phyloP scores from a whole-genome alignment of 805 yeast species.

The Lachancea thermotolerans region DNA sequence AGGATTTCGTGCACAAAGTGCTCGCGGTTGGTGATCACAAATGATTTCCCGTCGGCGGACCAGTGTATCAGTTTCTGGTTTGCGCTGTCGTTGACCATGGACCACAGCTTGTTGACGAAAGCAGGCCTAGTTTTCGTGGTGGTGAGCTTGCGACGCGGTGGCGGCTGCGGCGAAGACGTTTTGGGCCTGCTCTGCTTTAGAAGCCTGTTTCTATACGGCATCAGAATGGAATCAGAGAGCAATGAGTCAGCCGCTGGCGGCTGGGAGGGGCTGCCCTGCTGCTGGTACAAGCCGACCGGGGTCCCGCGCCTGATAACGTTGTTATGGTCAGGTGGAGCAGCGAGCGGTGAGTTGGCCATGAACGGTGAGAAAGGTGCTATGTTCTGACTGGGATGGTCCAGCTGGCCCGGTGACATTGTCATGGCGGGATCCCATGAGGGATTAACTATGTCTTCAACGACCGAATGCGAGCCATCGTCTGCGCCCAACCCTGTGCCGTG shows the following conservation, averaged over 20 bases:
- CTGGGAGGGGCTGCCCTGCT: constrained; percentile 1
- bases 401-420: constrained; percentile 10
- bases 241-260: constrained; percentile 1
- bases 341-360: constrained; percentile 2
- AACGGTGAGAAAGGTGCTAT: constrained; percentile 7
- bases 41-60: constrained; percentile 79
- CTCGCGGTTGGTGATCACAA: constrained; percentile 79
- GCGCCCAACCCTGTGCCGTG: neutral
- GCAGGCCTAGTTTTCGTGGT: constrained; percentile 65
- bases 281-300: constrained; percentile 13
- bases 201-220: constrained; percentile 7
- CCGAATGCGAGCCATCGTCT: constrained; percentile 2
- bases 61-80: constrained; percentile 73
- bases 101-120: constrained; percentile 90
- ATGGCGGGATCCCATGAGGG: constrained; percentile 20
- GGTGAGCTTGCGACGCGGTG: constrained; percentile 13
- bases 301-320: constrained; percentile 5
- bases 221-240: constrained; percentile 5
- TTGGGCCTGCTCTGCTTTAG: constrained; percentile 2
- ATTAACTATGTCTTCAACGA: constrained; percentile 26
- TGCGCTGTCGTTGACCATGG: constrained; percentile 79
- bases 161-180: constrained; percentile 1
- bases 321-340: neutral
- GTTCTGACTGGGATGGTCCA: neutral
- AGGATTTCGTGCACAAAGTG: constrained; percentile 70